These are phyloP conservation scores for Heterococcus sp. DNA, from an alignment of 108 stramenopile genomes.

Conservation along the genomic window DNA sequence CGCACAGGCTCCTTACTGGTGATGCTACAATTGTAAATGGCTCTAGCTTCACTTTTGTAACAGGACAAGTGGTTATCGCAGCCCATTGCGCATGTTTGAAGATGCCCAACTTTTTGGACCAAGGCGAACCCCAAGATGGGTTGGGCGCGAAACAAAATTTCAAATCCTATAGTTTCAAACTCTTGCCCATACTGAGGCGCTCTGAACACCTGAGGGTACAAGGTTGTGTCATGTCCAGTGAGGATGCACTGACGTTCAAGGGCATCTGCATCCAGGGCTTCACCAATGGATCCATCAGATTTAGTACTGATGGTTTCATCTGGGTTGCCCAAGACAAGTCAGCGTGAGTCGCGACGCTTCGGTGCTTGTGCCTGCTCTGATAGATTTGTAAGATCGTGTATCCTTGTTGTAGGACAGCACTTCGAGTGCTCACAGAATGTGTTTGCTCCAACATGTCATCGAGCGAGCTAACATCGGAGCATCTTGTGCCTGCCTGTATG, in stretches of 20 bases:
- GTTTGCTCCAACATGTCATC: not conserved
- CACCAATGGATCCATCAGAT: constrained; percentile 12
- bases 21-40: not conserved
- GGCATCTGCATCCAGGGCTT: constrained; percentile 32
- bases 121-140: not conserved
- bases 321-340: constrained; percentile 38
- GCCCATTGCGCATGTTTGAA: too few species aligned
- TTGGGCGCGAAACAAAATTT: not conserved
- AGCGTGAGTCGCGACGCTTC: constrained; percentile 8
- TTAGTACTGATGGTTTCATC: constrained; percentile 12
- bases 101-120: too few species aligned
- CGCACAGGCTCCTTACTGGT: not conserved
- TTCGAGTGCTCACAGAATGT: not conserved
- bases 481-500: not conserved
- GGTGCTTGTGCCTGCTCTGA: not conserved
- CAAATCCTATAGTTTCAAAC: not conserved
- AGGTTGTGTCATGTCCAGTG: too few species aligned
- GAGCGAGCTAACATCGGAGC: not conserved
- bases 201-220: too few species aligned
- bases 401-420: not conserved
- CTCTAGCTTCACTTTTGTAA: not conserved
- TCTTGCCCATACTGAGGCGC: too few species aligned
- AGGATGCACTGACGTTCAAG: constrained; percentile 15
- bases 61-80: too few species aligned
- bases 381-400: not conserved